These are phyloP conservation scores for Aeminium ludgeri DNA, from an alignment of 495 filamentous ascomycete genomes.

Conservation along the genomic window DNA sequence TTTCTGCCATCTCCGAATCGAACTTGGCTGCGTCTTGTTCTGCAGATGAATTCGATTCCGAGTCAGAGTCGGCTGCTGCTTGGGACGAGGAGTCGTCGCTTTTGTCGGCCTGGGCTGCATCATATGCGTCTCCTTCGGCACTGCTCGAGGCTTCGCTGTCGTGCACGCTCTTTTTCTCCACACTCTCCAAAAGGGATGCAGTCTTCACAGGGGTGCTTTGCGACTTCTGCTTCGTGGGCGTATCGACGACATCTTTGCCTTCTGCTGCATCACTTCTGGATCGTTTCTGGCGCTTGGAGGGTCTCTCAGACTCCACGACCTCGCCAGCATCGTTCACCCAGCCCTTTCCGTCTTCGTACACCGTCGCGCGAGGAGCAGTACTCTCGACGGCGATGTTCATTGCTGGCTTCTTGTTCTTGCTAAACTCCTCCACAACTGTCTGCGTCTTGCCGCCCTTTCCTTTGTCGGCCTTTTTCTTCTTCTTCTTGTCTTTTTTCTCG, in stretches of 20 bases:
- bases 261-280: no score
- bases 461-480: slow-evolving; percentile 37
- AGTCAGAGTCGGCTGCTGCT: not conserved
- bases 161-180: no score
- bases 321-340: slow-evolving; percentile 74
- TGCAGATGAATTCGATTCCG: not conserved
- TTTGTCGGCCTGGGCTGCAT: not conserved
- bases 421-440: slow-evolving; percentile 63
- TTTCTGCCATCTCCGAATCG: not conserved
- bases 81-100: not conserved
- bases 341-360: slow-evolving; percentile 63
- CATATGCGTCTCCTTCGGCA: not conserved
- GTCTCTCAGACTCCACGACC: slow-evolving; percentile 43
- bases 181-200: no score
- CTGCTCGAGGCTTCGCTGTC: not conserved
- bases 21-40: not conserved
- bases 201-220: no score
- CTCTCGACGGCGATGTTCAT: slow-evolving; percentile 44
- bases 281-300: slow-evolving; percentile 11
- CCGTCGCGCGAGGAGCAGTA: slow-evolving; percentile 27
- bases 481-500: slow-evolving; percentile 34
- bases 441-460: slow-evolving; percentile 38
- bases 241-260: no score
- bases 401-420: slow-evolving; percentile 58
- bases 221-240: no score